These are phyloP conservation scores for Zygosaccharomyces lentus DNA, from an alignment of 805 yeast species.

Conservation along the genomic window DNA sequence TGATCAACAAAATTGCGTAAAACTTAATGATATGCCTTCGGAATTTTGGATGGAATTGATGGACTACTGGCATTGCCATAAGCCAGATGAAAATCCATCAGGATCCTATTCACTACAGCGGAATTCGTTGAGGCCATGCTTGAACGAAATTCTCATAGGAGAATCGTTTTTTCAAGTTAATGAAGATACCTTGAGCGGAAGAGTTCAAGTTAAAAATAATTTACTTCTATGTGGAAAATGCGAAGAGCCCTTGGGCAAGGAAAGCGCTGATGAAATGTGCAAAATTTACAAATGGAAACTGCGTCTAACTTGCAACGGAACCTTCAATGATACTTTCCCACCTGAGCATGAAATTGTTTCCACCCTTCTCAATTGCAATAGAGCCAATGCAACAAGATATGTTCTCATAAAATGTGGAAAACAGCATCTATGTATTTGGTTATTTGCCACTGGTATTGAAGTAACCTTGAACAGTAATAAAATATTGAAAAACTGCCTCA, in stretches of 20 bases:
- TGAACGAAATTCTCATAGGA: conserved; percentile 27
- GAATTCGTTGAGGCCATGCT: conserved; percentile 24
- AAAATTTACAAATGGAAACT: conserved; percentile 30
- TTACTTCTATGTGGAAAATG: conserved; percentile 20
- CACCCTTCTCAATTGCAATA: conserved; percentile 20
- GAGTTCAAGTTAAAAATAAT: neutral
- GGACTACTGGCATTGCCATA: conserved; percentile 98
- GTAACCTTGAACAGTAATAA: conserved; percentile 14
- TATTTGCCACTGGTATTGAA: conserved; percentile 26
- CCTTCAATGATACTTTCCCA: conserved; percentile 9
- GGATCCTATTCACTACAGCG: conserved; percentile 13
- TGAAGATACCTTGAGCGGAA: conserved; percentile 11
- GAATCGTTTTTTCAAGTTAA: conserved; percentile 22
- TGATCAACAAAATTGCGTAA: conserved; percentile 15
- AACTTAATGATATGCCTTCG: conserved; percentile 67
- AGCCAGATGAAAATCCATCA: conserved; percentile 42
- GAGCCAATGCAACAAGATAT: conserved; percentile 26
- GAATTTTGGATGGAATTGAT: conserved; percentile 91
- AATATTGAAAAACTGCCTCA: conserved; percentile 18
- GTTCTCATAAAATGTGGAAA: conserved; percentile 15
- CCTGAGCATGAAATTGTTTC: conserved; percentile 24
- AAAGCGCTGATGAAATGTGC: conserved; percentile 17
- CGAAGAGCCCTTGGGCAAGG: conserved; percentile 18
- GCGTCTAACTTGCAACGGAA: conserved; percentile 5
- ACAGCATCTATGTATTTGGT: conserved; percentile 22